Evolutionary conservation across 2,329 filamentous ascomycete genomes (phyloP).

Genomic region (Alternaria sp.): DNA sequence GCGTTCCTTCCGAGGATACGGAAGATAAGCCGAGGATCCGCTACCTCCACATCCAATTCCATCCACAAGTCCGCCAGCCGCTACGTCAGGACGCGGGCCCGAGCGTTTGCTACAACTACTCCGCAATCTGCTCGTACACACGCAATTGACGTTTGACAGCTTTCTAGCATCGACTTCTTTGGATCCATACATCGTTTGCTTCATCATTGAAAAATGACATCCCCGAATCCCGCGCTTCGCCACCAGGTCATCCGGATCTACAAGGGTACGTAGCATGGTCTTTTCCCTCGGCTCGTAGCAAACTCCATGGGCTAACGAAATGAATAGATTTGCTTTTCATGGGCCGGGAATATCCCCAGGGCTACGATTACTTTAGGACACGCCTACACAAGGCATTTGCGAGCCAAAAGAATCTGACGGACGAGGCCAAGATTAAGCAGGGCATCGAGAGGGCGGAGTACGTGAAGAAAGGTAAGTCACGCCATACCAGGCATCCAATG

Average conservation of each 20-base stretch:
- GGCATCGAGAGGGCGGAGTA: conserved; percentile 82
- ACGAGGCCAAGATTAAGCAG: conserved; percentile 76
- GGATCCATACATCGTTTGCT: not conserved
- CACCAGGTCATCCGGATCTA: conserved; percentile 84
- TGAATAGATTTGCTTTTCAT: conserved; percentile 78
- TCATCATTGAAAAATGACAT: conserved; percentile 25
- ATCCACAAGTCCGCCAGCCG: not conserved
- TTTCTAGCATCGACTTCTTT: not conserved
- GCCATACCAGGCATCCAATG: not conserved
- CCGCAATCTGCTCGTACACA: not conserved
- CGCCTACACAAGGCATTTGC: conserved; percentile 86
- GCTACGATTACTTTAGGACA: conserved; percentile 80
- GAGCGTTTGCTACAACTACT: conserved; percentile 3
- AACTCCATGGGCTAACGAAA: conserved; percentile 6
- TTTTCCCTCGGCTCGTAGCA: not conserved
- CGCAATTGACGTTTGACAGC: not conserved
- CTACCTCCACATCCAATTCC: not conserved
- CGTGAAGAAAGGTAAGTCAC: conserved; percentile 79
- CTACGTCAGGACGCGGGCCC: conserved; percentile 6
- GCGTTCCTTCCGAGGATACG: not conserved
- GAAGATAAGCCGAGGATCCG: conserved; percentile 6
- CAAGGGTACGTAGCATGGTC: conserved; percentile 67
- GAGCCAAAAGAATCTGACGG: conserved; percentile 70
- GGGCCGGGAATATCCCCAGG: conserved; percentile 84
- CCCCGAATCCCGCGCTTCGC: conserved; percentile 66